Evolutionary conservation across 306 rosid species (phyloP).

Genomic region (Prunus mume): DNA sequence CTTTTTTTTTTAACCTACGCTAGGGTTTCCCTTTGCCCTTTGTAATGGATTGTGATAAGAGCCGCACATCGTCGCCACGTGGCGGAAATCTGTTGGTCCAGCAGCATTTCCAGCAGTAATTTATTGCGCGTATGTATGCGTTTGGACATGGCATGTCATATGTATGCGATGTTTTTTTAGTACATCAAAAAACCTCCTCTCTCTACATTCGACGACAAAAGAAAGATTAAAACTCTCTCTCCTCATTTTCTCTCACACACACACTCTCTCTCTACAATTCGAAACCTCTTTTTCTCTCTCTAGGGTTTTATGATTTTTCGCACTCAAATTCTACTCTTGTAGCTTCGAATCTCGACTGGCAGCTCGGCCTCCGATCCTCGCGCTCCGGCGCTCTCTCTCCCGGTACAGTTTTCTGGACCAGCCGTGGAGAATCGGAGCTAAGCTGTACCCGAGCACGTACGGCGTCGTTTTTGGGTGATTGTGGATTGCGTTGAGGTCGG

Average conservation of each 20-base stretch:
- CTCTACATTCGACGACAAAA: conserved; percentile 43
- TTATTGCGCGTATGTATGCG: conserved; percentile 26
- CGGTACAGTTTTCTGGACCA: conserved; percentile 18
- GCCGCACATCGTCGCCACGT: conserved; percentile 52
- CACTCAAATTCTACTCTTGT: conserved; percentile 43
- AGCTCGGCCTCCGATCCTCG: conserved; percentile 23
- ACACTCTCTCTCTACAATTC: conserved; percentile 36
- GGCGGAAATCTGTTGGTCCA: conserved; percentile 7
- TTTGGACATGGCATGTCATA: conserved; percentile 30
- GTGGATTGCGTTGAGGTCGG: conserved; percentile 20
- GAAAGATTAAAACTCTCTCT: conserved; percentile 40
- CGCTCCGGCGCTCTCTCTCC: conserved; percentile 23
- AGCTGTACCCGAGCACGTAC: conserved; percentile 9
- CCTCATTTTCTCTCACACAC: conserved; percentile 25
- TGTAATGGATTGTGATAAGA: conserved; percentile 54
- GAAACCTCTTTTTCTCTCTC: conserved; percentile 44
- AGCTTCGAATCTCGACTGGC: conserved; percentile 37
- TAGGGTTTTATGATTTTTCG: conserved; percentile 73
- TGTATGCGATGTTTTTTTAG: conserved; percentile 23
- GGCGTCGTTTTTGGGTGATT: conserved; percentile 6
- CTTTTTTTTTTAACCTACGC: conserved; percentile 23
- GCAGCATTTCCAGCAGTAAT: neutral
- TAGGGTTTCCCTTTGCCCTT: conserved; percentile 67
- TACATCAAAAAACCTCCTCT: conserved; percentile 28
- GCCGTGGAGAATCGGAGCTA: conserved; percentile 56